A percentile compares a stretch with the other conserved stretches of the same genome.
These are phyloP conservation scores for Irpex sp. DNA, from an alignment of 1,284 basidiomycete genomes.

Conservation along the genomic window DNA sequence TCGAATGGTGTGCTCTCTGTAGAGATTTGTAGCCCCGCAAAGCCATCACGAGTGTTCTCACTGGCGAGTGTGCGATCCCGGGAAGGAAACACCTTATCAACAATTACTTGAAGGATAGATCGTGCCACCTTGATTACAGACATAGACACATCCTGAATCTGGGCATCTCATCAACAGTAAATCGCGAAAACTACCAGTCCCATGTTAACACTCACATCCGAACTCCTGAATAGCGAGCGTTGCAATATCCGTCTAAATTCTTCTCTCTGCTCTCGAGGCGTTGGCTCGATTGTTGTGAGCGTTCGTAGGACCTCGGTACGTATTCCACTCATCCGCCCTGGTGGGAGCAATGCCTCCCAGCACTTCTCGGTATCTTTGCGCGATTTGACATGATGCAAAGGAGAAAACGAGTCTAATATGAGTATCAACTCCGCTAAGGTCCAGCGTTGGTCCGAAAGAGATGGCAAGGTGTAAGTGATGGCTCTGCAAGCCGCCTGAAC, in stretches of 20 bases:
- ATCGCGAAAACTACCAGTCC: neutral
- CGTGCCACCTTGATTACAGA: conserved; percentile 37
- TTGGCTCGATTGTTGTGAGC: conserved; percentile 27
- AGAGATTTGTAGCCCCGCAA: conserved; percentile 54
- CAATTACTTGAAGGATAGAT: conserved; percentile 23
- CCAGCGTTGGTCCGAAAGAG: conserved; percentile 49
- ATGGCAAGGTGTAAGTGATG: conserved; percentile 31
- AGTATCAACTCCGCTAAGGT: conserved; percentile 55
- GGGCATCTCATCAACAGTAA: neutral
- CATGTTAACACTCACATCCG: conserved; percentile 47
- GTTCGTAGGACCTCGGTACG: conserved; percentile 44
- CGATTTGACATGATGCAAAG: conserved; percentile 41
- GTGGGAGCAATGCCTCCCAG: conserved; percentile 58
- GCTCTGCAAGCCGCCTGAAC: conserved; percentile 61
- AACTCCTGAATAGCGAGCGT: conserved; percentile 54
- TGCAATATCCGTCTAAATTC: conserved; percentile 34
- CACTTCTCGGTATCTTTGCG: conserved; percentile 25
- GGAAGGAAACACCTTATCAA: neutral
- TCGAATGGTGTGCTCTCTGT: conserved; percentile 25
- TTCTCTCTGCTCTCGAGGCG: conserved; percentile 10
- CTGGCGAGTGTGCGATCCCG: neutral
- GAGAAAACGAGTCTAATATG: conserved; percentile 64
- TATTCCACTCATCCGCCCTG: conserved; percentile 68
- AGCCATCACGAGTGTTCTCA: conserved; percentile 56
- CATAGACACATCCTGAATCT: conserved; percentile 58